Base-by-base conservation (phyloP, 352 stramenopile genomes). In the Hyaloperonospora arabidopsidis region DNA sequence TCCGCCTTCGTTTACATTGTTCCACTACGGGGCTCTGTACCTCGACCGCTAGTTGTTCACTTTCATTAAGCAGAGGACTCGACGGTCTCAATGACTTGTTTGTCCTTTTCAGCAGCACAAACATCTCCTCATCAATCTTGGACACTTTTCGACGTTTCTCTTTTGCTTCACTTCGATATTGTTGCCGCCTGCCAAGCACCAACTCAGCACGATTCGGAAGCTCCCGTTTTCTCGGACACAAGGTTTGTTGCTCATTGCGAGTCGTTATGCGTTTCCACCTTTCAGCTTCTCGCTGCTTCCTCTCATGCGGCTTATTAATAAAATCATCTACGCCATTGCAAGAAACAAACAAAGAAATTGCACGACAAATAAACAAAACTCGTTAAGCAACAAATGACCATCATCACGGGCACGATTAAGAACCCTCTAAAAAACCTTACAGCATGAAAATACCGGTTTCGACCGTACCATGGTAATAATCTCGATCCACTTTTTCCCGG, bases 381-480 rank as follows among this genome's bases (percentile, higher is more conserved):
- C n/a, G 15, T 44, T 21, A 18, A 19, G 10, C 5, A 44, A 18
- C 38, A 2, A 44, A 12, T 19, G 19, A 3, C n/a, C 38, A n/a
- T 18, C 35, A 15, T 41, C 35, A 15, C 35, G 12, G 12, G 35
- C n/a, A 15, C 12, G 12, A 11, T 18, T 41, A 5, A 6, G 35
- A 11, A 18, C 35, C 32, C 32, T 13, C 7, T 13, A 18, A 41
- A 18, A 15, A 11, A 5, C 2, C 12, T 18, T 18, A 5, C 13
- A n/a, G 12, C 12, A 2, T 3, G 5, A 10, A 44, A 8, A 44
- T 19, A 19, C 19, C 15, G 10, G 2, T 44, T 21, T 44, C 15
- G 17, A 19, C 19, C 59, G 21, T 35, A 86, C 79, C 77, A 39
- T 89, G 70, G 32, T 92, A 92, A 51, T 76, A 89, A 0, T 86